A percentile compares a stretch with the other conserved stretches of the same genome.
These are phyloP conservation scores for Termitomyces eurrhizus DNA, from an alignment of 768 basidiomycete species.

Conservation along the genomic window DNA sequence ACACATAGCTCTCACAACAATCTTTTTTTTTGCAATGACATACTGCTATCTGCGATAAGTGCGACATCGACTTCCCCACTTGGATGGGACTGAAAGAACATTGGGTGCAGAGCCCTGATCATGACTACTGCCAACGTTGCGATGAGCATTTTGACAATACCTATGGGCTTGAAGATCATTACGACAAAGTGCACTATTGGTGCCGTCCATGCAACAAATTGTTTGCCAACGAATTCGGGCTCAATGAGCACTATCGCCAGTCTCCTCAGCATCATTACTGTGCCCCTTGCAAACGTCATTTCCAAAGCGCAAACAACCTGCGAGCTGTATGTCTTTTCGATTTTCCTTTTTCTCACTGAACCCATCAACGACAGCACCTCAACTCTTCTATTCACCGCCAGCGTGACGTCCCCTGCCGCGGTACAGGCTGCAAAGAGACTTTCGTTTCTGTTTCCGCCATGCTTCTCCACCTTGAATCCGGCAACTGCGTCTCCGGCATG, in stretches of 20 bases:
- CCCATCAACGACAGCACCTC: slow-evolving; percentile 34
- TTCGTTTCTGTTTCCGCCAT: slow-evolving; percentile 57
- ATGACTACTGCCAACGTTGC: slow-evolving; percentile 53
- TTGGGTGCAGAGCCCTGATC: slow-evolving; percentile 43
- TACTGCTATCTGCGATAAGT: slow-evolving; percentile 41
- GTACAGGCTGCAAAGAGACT: slow-evolving; percentile 35
- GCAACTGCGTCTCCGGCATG: slow-evolving; percentile 46
- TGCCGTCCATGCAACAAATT: slow-evolving; percentile 39
- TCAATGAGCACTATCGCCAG: slow-evolving; percentile 49
- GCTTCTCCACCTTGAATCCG: slow-evolving; percentile 60
- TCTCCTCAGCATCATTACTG: slow-evolving; percentile 42
- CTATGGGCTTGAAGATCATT: slow-evolving; percentile 36
- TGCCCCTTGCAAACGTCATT: slow-evolving; percentile 36
- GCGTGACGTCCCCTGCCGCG: slow-evolving; percentile 32
- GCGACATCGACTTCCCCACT: slow-evolving; percentile 42
- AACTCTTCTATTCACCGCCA: slow-evolving; percentile 49
- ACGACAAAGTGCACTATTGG: slow-evolving; percentile 33
- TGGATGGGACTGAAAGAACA: slow-evolving; percentile 41
- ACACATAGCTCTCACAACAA: background rate
- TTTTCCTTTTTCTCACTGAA: background rate
- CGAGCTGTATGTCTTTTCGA: slow-evolving; percentile 14
- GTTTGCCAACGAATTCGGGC: slow-evolving; percentile 34
- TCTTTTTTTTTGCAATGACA: slow-evolving; percentile 18
- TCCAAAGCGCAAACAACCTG: slow-evolving; percentile 37
- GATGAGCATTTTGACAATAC: slow-evolving; percentile 34